Conservation (phyloP, 139 green algal species). For the Pleodorina starrii region DNA sequence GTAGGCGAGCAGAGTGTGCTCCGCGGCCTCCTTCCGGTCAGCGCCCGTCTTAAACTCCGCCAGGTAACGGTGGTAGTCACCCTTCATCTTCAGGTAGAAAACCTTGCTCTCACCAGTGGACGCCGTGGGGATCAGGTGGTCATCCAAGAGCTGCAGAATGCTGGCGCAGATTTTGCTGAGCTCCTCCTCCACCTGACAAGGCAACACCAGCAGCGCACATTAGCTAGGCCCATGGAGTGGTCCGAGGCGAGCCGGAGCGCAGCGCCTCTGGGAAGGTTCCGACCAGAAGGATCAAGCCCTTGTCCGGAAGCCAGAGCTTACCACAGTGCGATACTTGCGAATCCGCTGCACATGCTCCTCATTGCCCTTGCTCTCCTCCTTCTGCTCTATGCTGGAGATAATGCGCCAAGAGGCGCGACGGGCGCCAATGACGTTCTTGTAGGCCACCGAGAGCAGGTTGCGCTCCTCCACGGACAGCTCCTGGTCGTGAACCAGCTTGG, state of each 20-base stretch:
- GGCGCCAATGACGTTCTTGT: slow-evolving; percentile 98
- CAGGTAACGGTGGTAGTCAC: slow-evolving; percentile 98
- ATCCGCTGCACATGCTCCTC: slow-evolving; percentile 95
- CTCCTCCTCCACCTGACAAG: slow-evolving; percentile 87
- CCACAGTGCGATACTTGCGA: slow-evolving; percentile 92
- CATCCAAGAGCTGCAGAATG: slow-evolving; percentile 95
- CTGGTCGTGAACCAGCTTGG: slow-evolving; percentile 89
- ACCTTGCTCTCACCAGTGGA: slow-evolving; percentile 96
- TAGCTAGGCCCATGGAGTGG: neutral
- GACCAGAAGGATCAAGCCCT: slow-evolving; percentile 36
- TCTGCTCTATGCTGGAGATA: slow-evolving; percentile 99
- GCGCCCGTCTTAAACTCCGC: slow-evolving; percentile 96
- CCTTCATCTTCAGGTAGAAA: slow-evolving; percentile 94
- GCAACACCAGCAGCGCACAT: neutral
- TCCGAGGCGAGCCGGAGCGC: neutral
- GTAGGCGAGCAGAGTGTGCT: slow-evolving; percentile 97
- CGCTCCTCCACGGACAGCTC: slow-evolving; percentile 98
- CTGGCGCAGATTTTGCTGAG: slow-evolving; percentile 88
- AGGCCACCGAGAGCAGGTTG: slow-evolving; percentile 98
- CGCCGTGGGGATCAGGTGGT: slow-evolving; percentile 95
- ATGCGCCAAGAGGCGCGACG: slow-evolving; percentile 92
- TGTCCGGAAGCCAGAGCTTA: slow-evolving; percentile 58
- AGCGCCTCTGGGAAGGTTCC: slow-evolving; percentile 7
- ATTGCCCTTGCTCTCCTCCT: slow-evolving; percentile 99
- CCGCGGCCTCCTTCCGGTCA: slow-evolving; percentile 94